A percentile compares a stretch with the other conserved stretches of the same genome.
phyloP scores from a whole-genome alignment of 306 rosid genomes.

The Canavalia gladiata region DNA sequence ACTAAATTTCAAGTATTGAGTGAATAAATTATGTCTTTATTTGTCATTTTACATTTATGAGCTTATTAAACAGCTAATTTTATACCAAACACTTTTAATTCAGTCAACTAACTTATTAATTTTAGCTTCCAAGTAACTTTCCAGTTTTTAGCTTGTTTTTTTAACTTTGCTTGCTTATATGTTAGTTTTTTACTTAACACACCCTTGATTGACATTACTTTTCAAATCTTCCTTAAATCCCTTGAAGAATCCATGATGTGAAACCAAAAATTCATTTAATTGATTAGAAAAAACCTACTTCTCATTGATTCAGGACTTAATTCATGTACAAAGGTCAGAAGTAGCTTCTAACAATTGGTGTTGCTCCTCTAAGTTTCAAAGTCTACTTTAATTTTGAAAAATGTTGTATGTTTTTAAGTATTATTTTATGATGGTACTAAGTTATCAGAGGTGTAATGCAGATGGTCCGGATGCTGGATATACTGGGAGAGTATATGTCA shows the following conservation, averaged over 20 bases:
- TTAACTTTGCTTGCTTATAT: too few species aligned
- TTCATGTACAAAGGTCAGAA: slow-evolving; percentile 17
- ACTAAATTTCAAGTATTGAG: too few species aligned
- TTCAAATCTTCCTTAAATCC: not conserved
- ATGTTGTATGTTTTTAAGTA: slow-evolving; percentile 26
- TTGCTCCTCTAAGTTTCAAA: slow-evolving; percentile 19
- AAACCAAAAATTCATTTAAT: not conserved
- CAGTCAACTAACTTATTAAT: too few species aligned
- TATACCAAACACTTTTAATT: too few species aligned
- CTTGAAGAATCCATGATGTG: not conserved
- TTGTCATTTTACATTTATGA: too few species aligned
- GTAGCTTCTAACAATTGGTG: slow-evolving; percentile 27
- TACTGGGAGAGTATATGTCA: slow-evolving; percentile 91
- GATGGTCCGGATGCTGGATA: slow-evolving; percentile 99
- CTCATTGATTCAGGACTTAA: slow-evolving; percentile 6
- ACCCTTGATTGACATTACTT: not conserved
- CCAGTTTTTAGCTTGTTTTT: too few species aligned
- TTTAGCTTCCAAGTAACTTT: too few species aligned
- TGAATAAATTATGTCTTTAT: too few species aligned
- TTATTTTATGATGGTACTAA: slow-evolving; percentile 37
- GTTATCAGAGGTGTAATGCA: slow-evolving; percentile 55
- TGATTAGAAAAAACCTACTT: not conserved
- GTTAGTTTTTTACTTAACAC: too few species aligned
- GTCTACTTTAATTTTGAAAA: not conserved
- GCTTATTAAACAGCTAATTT: too few species aligned